Percentiles rank a stretch among this genome's conserved stretches.
phyloP scores from a whole-genome alignment of 495 filamentous ascomycete genomes.

The Mytilinidion resinicola region DNA sequence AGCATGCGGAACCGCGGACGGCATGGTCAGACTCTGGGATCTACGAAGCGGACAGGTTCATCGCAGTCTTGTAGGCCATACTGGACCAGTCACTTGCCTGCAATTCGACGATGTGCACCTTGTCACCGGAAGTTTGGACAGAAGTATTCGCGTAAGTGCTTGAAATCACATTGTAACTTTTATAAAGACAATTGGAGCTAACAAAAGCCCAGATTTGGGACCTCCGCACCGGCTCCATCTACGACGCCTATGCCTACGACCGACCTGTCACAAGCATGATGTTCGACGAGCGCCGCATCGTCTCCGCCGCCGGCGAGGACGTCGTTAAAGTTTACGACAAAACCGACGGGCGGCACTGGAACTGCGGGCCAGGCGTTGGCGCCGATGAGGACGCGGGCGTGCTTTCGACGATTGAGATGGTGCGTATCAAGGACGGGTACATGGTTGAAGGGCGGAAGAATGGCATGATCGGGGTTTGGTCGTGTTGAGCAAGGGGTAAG shows the following conservation, averaged over 20 bases:
- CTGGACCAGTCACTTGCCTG: constrained; percentile 86
- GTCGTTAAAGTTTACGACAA: constrained; percentile 98
- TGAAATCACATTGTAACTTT: too few relatives aligned
- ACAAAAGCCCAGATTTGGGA: constrained; percentile 78
- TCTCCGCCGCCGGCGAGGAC: constrained; percentile 80
- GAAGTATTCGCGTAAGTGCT: constrained; percentile 79
- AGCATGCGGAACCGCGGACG: constrained; percentile 96
- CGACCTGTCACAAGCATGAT: constrained; percentile 93
- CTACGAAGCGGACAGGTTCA: constrained; percentile 93
- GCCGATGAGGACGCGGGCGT: constrained; percentile 54
- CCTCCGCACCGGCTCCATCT: constrained; percentile 90
- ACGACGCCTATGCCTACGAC: constrained; percentile 94
- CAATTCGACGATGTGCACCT: constrained; percentile 96
- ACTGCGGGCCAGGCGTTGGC: constrained; percentile 78
- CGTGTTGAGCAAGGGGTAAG: constrained; percentile 8
- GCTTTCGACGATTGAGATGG: constrained; percentile 71
- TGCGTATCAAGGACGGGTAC: constrained; percentile 91
- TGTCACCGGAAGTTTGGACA: constrained; percentile 88
- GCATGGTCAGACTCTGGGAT: constrained; percentile 98
- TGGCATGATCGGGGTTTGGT: constrained; percentile 84
- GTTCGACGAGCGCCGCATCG: constrained; percentile 90
- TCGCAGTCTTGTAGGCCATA: constrained; percentile 91
- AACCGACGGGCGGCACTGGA: constrained; percentile 91
- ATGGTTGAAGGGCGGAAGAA: constrained; percentile 84
- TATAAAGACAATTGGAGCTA: neutral